These are phyloP conservation scores for Chlorociboria aeruginascens DNA, from an alignment of 495 filamentous ascomycete species.

Conservation along the genomic window DNA sequence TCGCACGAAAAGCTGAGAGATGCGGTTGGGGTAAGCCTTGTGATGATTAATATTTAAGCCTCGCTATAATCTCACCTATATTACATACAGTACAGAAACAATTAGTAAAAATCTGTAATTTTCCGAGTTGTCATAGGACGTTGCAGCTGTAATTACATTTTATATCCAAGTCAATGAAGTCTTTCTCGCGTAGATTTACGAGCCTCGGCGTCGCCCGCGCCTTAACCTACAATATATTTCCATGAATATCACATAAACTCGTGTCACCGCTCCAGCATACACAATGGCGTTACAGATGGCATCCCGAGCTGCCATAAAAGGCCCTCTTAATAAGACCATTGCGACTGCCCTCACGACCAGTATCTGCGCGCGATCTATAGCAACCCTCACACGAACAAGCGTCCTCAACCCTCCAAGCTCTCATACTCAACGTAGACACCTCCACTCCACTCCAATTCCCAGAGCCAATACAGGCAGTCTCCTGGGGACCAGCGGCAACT, in stretches of 20 bases:
- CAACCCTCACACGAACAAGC: conserved; percentile 1
- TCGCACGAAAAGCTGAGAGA: too few relatives aligned
- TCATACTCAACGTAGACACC: conserved; percentile 14
- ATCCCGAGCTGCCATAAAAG: conserved; percentile 7
- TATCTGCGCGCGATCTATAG: background rate
- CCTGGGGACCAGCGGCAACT: conserved; percentile 17
- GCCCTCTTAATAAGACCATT: conserved; percentile 4
- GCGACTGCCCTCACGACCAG: conserved; percentile 2
- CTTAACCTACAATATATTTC: too few relatives aligned
- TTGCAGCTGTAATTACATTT: too few relatives aligned
- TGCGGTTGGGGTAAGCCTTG: too few relatives aligned
- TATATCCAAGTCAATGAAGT: too few relatives aligned
- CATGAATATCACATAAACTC: background rate
- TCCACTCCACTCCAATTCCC: conserved; percentile 4
- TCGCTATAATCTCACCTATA: too few relatives aligned
- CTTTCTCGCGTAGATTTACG: too few relatives aligned
- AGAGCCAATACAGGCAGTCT: conserved; percentile 10
- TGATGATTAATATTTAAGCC: too few relatives aligned
- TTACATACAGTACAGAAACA: too few relatives aligned
- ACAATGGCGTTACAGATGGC: conserved; percentile 14
- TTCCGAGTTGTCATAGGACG: too few relatives aligned
- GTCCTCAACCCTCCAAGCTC: background rate
- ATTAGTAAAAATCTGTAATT: too few relatives aligned
- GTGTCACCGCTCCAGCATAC: background rate
- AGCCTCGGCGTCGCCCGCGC: too few relatives aligned